phyloP scores from a whole-genome alignment of 1,139 yeast species.

The Geotrichum bryndzae region DNA sequence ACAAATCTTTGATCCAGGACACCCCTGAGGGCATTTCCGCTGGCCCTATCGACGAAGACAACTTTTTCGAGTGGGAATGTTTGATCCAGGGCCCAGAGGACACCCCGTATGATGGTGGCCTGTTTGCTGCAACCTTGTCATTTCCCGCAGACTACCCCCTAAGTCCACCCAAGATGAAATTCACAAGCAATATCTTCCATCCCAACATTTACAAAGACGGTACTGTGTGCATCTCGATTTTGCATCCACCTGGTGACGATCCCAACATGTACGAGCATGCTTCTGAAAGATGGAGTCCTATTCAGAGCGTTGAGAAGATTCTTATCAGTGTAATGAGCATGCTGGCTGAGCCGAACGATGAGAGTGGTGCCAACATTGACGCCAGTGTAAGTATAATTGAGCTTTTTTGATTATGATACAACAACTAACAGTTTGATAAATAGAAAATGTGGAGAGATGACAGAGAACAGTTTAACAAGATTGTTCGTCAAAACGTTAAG shows the following conservation, averaged over 20 bases:
- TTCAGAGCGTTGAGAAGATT: constrained; percentile 93
- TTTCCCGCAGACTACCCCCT: constrained; percentile 89
- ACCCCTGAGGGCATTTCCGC: constrained; percentile 96
- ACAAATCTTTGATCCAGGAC: constrained; percentile 75
- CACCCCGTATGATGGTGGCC: constrained; percentile 90
- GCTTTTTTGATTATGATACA: neutral
- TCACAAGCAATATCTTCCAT: constrained; percentile 80
- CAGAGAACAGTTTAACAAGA: constrained; percentile 56
- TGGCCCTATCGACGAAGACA: constrained; percentile 77
- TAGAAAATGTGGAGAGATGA: constrained; percentile 70
- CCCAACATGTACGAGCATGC: constrained; percentile 94
- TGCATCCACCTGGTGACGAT: constrained; percentile 96
- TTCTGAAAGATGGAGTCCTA: constrained; percentile 96
- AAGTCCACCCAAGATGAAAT: constrained; percentile 80
- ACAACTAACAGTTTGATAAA: neutral
- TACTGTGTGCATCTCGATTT: constrained; percentile 87
- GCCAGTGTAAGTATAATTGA: constrained; percentile 49
- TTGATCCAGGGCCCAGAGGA: constrained; percentile 88
- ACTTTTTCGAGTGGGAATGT: constrained; percentile 87
- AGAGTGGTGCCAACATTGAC: constrained; percentile 94
- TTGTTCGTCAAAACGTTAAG: constrained; percentile 60
- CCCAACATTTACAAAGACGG: constrained; percentile 95
- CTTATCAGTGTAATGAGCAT: constrained; percentile 86
- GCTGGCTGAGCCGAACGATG: constrained; percentile 96
- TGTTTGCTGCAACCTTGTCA: constrained; percentile 74